These are phyloP conservation scores for Marasmius sp. DNA, from an alignment of 1,284 basidiomycete genomes.

Conservation along the genomic window DNA sequence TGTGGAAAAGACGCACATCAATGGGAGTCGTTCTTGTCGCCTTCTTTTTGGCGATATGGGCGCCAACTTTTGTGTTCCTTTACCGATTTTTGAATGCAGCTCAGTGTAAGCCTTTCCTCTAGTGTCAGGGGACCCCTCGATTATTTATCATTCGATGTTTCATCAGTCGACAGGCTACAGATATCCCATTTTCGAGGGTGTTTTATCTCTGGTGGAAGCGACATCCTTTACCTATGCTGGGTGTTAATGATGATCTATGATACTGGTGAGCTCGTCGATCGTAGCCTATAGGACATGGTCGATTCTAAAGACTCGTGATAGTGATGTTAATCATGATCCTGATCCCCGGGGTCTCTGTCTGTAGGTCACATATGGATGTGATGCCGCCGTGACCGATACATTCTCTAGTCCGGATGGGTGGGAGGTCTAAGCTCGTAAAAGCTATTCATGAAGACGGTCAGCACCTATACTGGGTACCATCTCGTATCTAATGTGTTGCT, in stretches of 20 bases:
- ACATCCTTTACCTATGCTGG: background rate
- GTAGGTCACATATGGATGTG: background rate
- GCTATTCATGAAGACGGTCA: background rate
- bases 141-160: no score
- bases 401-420: background rate
- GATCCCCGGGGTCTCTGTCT: background rate
- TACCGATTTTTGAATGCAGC: background rate
- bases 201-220: background rate
- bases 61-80: background rate
- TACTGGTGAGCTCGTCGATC: background rate
- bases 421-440: background rate
- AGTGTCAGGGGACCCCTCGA: no score
- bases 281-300: background rate
- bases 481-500: background rate
- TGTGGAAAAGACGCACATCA: background rate
- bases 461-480: background rate
- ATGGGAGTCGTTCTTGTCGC: background rate
- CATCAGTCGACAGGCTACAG: background rate
- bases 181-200: background rate
- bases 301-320: background rate
- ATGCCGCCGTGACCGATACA: no score
- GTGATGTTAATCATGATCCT: background rate
- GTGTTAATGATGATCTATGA: background rate
- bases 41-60: background rate
- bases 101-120: background rate